Evolutionary conservation across 2,329 filamentous ascomycete species (phyloP), one percentile per base, ranked within the genome.

Genomic region (Diaporthe capsici): DNA sequence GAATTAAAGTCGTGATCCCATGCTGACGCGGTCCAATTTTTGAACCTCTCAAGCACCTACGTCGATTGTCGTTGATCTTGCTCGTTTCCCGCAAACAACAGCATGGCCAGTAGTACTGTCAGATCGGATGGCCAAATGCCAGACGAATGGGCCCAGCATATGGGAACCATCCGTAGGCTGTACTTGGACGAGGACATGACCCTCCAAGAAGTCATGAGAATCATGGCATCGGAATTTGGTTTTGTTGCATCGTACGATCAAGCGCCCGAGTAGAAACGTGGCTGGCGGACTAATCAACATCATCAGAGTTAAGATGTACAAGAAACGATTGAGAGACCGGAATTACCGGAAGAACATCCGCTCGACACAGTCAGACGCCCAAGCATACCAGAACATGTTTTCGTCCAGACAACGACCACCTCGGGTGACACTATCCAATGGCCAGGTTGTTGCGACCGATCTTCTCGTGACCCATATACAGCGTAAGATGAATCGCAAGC

Each of bases 321-420:
- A 75, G 51, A 70, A 60, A 53, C 37, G 60, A 6, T 22, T 75
- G 5, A 72, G 47, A 12, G 63, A 65, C 4, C 51, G 44, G n/a
- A 65, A 65, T 44, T 49, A 13, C 39, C 68, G 73, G n/a, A 72
- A 75, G 68, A 75, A 72, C 20, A 68, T 75, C 39, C 73, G 73
- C 25, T 49, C 25, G 25, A 47, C 39, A 13, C 4, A 13, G 8
- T 65, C 25, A 34, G 61, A 65, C 15, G 28, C 42, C 28, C 4
- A 65, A 2, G 17, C 17, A 31, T 65, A 34, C 34, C 25, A 34
- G 15, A 31, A 65, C 2, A 13, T 65, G 0, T 47, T 17, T 2
- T 31, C n/a, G 5, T 34, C 42, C 3, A 31, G 61, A 4, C 25
- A 49, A 7, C 42, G 25, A 2, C 25, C 61, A 31, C 17, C 15